Evolutionary conservation across 2,329 filamentous ascomycete species (phyloP).

Genomic region (Truncatella angustata): DNA sequence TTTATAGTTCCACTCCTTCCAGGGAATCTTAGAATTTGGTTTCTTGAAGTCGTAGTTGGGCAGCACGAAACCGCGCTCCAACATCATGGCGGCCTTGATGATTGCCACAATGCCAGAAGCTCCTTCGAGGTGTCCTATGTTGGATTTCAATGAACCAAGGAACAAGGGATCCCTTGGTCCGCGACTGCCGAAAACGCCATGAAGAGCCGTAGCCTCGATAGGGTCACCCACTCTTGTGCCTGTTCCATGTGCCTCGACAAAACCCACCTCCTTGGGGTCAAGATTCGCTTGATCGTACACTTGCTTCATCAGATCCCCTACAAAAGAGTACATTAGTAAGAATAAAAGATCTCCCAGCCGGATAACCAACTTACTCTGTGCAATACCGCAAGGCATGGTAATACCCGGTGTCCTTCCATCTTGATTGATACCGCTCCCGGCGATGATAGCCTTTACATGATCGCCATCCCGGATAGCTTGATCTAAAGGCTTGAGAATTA

Average conservation of each 20-base stretch:
- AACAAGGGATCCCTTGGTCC: constrained; percentile 40
- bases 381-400: constrained; percentile 51
- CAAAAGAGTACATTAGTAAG: not conserved
- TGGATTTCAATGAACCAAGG: constrained; percentile 49
- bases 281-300: constrained; percentile 40
- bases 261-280: constrained; percentile 36
- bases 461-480: constrained; percentile 56
- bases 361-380: constrained; percentile 42
- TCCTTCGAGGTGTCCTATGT: constrained; percentile 51
- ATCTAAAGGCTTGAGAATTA: constrained; percentile 56
- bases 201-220: constrained; percentile 49
- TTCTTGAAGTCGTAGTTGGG: constrained; percentile 50
- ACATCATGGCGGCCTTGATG: constrained; percentile 51
- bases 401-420: constrained; percentile 58
- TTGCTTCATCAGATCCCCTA: constrained; percentile 40
- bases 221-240: constrained; percentile 56
- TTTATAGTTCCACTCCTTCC: constrained; percentile 48
- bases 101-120: constrained; percentile 50
- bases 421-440: constrained; percentile 49
- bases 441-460: constrained; percentile 50
- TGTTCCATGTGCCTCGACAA: constrained; percentile 55
- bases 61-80: constrained; percentile 48
- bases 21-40: constrained; percentile 47
- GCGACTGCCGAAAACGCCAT: constrained; percentile 40
- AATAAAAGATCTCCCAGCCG: no score